These are phyloP conservation scores for Diplodia seriata DNA, from an alignment of 2,329 filamentous ascomycete genomes.

Conservation along the genomic window DNA sequence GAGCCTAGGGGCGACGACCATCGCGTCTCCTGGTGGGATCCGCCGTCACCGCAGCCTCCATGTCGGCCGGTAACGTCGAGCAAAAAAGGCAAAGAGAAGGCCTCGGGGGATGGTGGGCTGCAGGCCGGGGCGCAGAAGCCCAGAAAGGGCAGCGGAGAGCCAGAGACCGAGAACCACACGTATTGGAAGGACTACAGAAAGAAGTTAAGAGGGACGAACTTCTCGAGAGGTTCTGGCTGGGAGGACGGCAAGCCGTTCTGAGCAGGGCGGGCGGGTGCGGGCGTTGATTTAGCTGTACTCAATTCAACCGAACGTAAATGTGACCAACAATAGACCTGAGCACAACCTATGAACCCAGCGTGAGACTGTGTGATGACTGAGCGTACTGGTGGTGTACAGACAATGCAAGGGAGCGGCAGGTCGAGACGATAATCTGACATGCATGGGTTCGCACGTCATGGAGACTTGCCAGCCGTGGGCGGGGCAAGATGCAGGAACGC, in stretches of 20 bases:
- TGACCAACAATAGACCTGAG: too few species aligned
- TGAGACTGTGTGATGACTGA: too few species aligned
- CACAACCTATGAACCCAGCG: too few species aligned
- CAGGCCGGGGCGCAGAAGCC: not conserved
- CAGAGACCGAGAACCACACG: not conserved
- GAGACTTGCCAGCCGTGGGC: not conserved
- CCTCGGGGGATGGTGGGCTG: not conserved
- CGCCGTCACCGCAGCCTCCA: not conserved
- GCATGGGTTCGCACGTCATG: constrained; percentile 4
- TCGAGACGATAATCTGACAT: constrained; percentile 10
- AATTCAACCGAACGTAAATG: too few species aligned
- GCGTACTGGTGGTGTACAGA: too few species aligned
- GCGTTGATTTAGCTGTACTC: too few species aligned
- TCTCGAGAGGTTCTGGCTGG: not conserved
- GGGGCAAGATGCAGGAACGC: constrained; percentile 1
- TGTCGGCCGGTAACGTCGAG: not conserved
- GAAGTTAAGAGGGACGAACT: not conserved
- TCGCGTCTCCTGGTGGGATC: constrained; percentile 22
- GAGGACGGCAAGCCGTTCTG: constrained; percentile 15
- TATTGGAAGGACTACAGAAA: constrained; percentile 8
- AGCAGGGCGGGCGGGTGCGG: not conserved
- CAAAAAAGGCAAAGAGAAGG: too few species aligned
- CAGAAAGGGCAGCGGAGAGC: not conserved
- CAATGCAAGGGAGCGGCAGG: not conserved
- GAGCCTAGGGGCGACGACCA: not conserved